A percentile compares a stretch with the other conserved stretches of the same genome.
Evolutionary conservation across 2,329 filamentous ascomycete species (phyloP).

Genomic region (Bipolaris sorokiniana): DNA sequence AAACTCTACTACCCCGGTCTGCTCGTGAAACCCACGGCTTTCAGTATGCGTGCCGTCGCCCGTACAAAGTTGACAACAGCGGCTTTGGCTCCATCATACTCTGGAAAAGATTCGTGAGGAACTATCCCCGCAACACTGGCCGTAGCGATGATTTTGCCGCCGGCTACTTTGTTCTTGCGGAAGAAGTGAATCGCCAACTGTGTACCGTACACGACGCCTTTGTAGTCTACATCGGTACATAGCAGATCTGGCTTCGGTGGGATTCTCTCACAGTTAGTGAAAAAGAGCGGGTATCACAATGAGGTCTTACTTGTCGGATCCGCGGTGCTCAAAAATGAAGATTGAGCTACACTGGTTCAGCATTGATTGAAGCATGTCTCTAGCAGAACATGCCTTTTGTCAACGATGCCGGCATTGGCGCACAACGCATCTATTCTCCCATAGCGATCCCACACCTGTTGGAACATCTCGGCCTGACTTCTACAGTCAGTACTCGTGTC

Average conservation of each 20-base stretch:
- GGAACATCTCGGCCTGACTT: slow-evolving; percentile 56
- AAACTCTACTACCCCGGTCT: not conserved
- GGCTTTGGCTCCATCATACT: slow-evolving; percentile 61
- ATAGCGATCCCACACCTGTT: slow-evolving; percentile 52
- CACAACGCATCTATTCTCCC: slow-evolving; percentile 58
- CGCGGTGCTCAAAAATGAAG: slow-evolving; percentile 52
- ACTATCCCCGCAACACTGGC: slow-evolving; percentile 54
- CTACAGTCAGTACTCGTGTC: not conserved
- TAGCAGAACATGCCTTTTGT: slow-evolving; percentile 36
- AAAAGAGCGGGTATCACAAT: not conserved
- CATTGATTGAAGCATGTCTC: not conserved
- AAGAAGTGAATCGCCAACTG: slow-evolving; percentile 51
- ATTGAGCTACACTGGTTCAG: slow-evolving; percentile 44
- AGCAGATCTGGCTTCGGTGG: slow-evolving; percentile 55
- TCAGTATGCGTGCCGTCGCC: slow-evolving; percentile 30
- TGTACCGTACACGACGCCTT: slow-evolving; percentile 59
- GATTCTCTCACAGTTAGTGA: slow-evolving; percentile 28
- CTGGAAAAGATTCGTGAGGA: slow-evolving; percentile 55
- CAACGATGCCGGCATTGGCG: slow-evolving; percentile 60
- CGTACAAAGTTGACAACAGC: slow-evolving; percentile 45
- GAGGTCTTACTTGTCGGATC: slow-evolving; percentile 28
- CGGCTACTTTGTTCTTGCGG: slow-evolving; percentile 54
- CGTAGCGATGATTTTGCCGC: slow-evolving; percentile 56
- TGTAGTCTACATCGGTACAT: slow-evolving; percentile 59
- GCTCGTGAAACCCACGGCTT: slow-evolving; percentile 19